A percentile compares a stretch with the other conserved stretches of the same genome.
Conservation (phyloP, 106 monocot species). For the Alisma plantagoaquatica region DNA sequence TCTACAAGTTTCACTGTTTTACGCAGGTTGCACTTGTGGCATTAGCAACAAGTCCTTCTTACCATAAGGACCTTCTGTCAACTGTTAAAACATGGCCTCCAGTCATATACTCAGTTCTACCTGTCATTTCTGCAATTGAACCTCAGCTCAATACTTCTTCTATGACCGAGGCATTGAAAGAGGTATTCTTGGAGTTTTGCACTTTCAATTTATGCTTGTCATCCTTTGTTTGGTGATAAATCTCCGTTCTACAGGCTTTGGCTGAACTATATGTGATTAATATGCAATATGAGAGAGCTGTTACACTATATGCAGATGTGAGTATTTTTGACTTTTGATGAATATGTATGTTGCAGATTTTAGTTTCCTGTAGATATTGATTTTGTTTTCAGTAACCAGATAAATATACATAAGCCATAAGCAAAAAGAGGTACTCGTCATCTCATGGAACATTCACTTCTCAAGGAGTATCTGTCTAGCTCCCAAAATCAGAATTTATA, state of each 20-base stretch:
- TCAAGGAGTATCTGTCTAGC: no score
- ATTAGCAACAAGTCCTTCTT: constrained; percentile 76
- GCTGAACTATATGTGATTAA: constrained; percentile 87
- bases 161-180: constrained; percentile 73
- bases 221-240: background rate
- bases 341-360: no score
- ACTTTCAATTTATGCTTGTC: constrained; percentile 1
- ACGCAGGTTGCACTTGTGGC: constrained; percentile 92
- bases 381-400: no score
- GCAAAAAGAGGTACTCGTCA: no score
- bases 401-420: no score
- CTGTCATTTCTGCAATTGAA: constrained; percentile 95
- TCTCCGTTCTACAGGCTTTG: constrained; percentile 42
- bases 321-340: constrained; percentile 40
- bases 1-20: background rate
- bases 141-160: constrained; percentile 73
- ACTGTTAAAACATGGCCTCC: constrained; percentile 81
- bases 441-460: no score
- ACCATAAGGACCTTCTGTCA: constrained; percentile 72
- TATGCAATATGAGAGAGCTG: constrained; percentile 72
- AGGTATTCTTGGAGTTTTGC: no score
- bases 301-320: constrained; percentile 92
- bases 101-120: constrained; percentile 64
- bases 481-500: no score
- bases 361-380: no score